phyloP scores from a whole-genome alignment of 768 basidiomycete species.

The Coprinellus micaceus region DNA sequence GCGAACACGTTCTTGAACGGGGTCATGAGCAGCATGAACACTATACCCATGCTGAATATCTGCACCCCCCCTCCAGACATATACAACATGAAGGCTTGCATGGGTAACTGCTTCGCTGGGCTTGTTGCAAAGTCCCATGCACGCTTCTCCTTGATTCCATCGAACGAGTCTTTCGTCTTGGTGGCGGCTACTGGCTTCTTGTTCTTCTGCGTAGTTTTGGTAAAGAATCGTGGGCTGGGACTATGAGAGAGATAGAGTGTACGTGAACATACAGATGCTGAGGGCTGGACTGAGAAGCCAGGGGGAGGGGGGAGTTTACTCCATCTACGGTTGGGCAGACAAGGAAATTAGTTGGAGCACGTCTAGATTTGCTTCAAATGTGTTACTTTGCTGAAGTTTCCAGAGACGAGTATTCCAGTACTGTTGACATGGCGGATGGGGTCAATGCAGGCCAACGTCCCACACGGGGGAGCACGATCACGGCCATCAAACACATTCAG shows the following conservation, averaged over 20 bases:
- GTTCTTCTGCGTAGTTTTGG: background rate
- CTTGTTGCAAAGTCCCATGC: constrained; percentile 84
- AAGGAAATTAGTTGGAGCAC: background rate
- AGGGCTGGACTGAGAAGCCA: constrained; percentile 47
- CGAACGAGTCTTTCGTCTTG: constrained; percentile 48
- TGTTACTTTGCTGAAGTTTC: constrained; percentile 12
- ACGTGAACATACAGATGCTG: constrained; percentile 33
- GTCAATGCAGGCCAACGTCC: background rate
- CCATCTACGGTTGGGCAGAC: constrained; percentile 43
- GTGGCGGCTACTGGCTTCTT: constrained; percentile 43
- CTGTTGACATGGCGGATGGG: constrained; percentile 6
- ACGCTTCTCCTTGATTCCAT: constrained; percentile 67
- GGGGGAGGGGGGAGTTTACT: constrained; percentile 62
- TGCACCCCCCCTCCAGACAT: constrained; percentile 96
- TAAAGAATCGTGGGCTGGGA: background rate
- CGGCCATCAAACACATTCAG: no score
- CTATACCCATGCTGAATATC: constrained; percentile 95
- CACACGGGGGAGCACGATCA: no score
- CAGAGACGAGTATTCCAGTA: constrained; percentile 14
- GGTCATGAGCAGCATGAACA: constrained; percentile 84
- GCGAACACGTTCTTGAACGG: constrained; percentile 81
- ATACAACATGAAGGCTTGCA: constrained; percentile 98
- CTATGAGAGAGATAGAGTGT: background rate
- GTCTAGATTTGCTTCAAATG: background rate
- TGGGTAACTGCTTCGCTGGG: constrained; percentile 88